Evolutionary conservation across 306 rosid species (phyloP).

Genomic region (Dryas alaskensis): DNA sequence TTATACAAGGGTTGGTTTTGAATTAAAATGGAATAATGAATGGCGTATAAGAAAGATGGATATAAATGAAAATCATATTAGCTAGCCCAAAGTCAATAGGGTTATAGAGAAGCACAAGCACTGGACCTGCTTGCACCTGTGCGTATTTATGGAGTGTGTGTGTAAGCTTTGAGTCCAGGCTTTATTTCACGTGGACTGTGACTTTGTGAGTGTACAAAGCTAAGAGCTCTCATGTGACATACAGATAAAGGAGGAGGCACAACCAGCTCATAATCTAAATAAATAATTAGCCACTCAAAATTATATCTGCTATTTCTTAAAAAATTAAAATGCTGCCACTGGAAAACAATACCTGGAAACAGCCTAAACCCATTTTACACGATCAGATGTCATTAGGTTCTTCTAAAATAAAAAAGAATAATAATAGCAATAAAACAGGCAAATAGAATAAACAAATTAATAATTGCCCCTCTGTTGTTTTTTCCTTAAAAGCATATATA

Average conservation of each 20-base stretch:
- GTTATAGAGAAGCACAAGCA: background rate
- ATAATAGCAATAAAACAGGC: background rate
- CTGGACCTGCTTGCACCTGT: background rate
- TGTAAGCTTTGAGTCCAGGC: constrained; percentile 22
- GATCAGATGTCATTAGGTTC: background rate
- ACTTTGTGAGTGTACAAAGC: constrained; percentile 38
- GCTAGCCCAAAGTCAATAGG: background rate
- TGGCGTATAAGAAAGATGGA: background rate
- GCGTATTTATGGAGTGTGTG: background rate
- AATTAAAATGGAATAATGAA: background rate
- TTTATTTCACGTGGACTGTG: constrained; percentile 53
- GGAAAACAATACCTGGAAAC: constrained; percentile 30
- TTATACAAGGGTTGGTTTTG: no score
- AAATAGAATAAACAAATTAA: background rate
- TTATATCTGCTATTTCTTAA: constrained; percentile 10
- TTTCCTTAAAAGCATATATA: no score
- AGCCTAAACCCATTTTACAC: constrained; percentile 5
- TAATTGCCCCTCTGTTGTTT: no score
- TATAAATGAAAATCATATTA: no score
- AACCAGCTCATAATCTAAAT: constrained; percentile 44
- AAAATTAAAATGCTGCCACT: background rate
- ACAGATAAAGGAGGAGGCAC: constrained; percentile 40
- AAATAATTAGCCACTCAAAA: constrained; percentile 23
- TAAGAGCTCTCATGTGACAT: constrained; percentile 53
- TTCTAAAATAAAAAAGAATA: background rate